These are phyloP conservation scores for Didymella lethalis DNA, from an alignment of 2,329 filamentous ascomycete species.

Conservation along the genomic window DNA sequence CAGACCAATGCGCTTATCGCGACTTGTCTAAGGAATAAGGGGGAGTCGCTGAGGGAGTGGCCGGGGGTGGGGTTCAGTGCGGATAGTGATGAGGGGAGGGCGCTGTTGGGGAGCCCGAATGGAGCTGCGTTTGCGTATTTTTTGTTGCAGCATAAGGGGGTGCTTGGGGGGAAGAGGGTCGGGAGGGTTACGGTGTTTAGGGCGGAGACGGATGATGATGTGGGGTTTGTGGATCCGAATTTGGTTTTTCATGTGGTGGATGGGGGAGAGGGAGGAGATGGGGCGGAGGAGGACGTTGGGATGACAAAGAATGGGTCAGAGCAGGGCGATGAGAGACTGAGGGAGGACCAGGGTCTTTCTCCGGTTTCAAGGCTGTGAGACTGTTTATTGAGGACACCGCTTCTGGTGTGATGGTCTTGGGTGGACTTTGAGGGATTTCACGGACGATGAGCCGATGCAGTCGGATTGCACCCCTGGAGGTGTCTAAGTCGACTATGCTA, in stretches of 20 bases:
- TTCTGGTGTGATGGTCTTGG: background rate
- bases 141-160: conserved; percentile 30
- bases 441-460: background rate
- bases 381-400: background rate
- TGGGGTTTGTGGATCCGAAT: conserved; percentile 25
- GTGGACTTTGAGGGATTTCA: background rate
- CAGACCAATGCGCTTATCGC: conserved; percentile 29
- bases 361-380: background rate
- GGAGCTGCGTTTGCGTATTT: conserved; percentile 35
- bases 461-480: background rate
- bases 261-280: background rate
- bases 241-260: conserved; percentile 27
- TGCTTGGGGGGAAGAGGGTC: conserved; percentile 30
- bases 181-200: conserved; percentile 25
- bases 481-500: no score
- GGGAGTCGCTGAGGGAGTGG: conserved; percentile 22
- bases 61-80: conserved; percentile 28
- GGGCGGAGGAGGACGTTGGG: no score
- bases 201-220: conserved; percentile 22
- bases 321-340: background rate
- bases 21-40: conserved; percentile 15
- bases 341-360: background rate
- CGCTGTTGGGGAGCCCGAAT: conserved; percentile 30
- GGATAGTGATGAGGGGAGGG: conserved; percentile 25
- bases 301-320: no score